A percentile compares a stretch with the other conserved stretches of the same genome.
Conservation (phyloP, 2,329 filamentous ascomycete genomes). For the Verticillium zaregamsianum region DNA sequence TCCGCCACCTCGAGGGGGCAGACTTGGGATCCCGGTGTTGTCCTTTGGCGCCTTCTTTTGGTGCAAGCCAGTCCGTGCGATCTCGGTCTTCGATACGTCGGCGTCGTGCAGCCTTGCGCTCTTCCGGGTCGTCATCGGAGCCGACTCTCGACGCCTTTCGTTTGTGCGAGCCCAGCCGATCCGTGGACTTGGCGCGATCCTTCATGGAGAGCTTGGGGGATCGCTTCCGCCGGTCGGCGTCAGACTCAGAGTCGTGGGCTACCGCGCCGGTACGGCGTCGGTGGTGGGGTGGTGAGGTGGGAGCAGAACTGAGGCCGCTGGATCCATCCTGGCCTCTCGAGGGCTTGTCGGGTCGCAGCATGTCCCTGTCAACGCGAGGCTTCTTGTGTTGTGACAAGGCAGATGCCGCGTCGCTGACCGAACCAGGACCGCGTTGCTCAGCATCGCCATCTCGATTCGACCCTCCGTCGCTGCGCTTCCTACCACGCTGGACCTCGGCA, state of each 20-base stretch:
- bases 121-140: conserved; percentile 54
- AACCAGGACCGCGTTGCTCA: conserved; percentile 24
- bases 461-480: conserved; percentile 27
- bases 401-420: conserved; percentile 5
- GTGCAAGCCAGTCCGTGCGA: conserved; percentile 4
- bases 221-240: conserved; percentile 37
- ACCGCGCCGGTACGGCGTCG: conserved; percentile 28
- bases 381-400: conserved; percentile 34
- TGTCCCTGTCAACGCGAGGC: conserved; percentile 38
- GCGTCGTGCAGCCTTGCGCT: conserved; percentile 49
- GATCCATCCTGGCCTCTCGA: conserved; percentile 45
- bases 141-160: conserved; percentile 50
- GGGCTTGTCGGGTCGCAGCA: conserved; percentile 23
- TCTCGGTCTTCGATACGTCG: conserved; percentile 39
- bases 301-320: conserved; percentile 55
- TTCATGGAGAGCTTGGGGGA: conserved; percentile 40
- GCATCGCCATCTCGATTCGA: conserved; percentile 30
- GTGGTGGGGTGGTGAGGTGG: conserved; percentile 47
- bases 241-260: conserved; percentile 50
- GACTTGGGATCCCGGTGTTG: conserved; percentile 24
- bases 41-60: conserved; percentile 4
- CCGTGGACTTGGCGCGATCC: conserved; percentile 43
- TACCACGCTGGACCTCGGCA: conserved; percentile 34
- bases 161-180: conserved; percentile 43
- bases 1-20: conserved; percentile 24